Base-by-base conservation (phyloP, 768 basidiomycete species). In the Naganishia onofrii region DNA sequence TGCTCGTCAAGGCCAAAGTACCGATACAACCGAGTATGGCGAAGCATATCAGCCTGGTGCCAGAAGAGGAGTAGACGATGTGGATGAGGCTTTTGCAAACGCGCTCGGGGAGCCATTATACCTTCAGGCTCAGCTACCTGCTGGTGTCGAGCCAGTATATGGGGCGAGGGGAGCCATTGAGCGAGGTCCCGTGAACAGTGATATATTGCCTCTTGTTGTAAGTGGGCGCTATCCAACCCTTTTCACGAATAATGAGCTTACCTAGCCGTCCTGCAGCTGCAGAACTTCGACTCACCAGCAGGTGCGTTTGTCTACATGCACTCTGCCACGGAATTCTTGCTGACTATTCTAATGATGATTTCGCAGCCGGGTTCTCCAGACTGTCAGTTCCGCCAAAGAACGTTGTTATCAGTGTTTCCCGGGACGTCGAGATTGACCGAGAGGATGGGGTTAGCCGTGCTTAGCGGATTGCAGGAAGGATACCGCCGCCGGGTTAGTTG, bases 361-460 rank as follows among this genome's bases (percentile, higher is more conserved):
- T 34, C 15, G 23, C 42, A 63, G 56, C 55, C 32, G 68, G 68
- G 19, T 57, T 69, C 56, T 58, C 68, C 10, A 48, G 44, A 38
- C 8, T 58, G 13, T 51, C 68, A 0, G 44, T 54, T 26, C 46
- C 57, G 44, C 42, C 57, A 23, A 57, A 58, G 46, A 58, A 69
- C 23, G 68, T 69, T 26, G 68, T 69, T 21, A 69, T 69, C 48
- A 57, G 63, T 32, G 68, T 69, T 21, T 69, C 68, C 9, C 29
- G 48, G 32, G 68, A 69, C 15, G 68, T 69, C 28, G 68, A 69
- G 29, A 54, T 69, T 29, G 60, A 63, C 26, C 42, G 60, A 21
- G 60, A 63, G 15, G 60, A 63, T 17, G 60, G 42, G 2, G 60
- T 46, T 26, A 44, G 60, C 60, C 10, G 4, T 17, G 26, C 21